These are phyloP conservation scores for Papiliotrema nemorosa DNA, from an alignment of 1,284 basidiomycete genomes.

Conservation along the genomic window DNA sequence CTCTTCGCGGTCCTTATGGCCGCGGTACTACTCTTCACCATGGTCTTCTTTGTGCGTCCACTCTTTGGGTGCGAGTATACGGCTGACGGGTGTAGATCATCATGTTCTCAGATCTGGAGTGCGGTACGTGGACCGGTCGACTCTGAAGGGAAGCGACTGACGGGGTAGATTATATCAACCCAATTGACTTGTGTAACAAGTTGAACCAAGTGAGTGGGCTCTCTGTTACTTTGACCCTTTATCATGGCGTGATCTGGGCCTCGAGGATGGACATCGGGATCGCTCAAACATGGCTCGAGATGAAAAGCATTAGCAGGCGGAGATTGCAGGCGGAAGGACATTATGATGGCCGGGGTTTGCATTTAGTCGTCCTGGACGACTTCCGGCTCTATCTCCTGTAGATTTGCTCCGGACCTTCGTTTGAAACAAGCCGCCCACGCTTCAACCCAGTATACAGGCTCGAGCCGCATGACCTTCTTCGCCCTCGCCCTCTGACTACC, in stretches of 20 bases:
- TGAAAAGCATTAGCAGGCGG: no score
- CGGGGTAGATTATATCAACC: constrained; percentile 85
- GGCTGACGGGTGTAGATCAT: constrained; percentile 68
- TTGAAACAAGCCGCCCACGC: no score
- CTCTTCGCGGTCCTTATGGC: constrained; percentile 89
- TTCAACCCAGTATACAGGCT: no score
- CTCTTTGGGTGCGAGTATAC: neutral
- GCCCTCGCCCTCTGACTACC: neutral
- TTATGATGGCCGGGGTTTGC: neutral
- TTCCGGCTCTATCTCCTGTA: no score
- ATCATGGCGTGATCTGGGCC: no score
- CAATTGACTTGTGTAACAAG: constrained; percentile 99
- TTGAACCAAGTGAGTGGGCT: constrained; percentile 77
- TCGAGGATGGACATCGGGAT: no score
- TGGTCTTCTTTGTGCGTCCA: constrained; percentile 91
- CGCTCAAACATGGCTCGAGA: no score
- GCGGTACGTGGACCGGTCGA: constrained; percentile 51
- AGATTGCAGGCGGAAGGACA: no score
- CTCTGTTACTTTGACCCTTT: constrained; percentile 2
- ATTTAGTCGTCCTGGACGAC: no score
- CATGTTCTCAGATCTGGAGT: constrained; percentile 98
- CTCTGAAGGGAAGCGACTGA: neutral
- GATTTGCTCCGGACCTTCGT: no score
- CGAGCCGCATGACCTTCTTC: no score
- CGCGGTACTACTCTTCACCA: constrained; percentile 88